These are phyloP conservation scores for Capniomyces stellatus DNA, from an alignment of 371 early-diverging fungal genomes.

Conservation along the genomic window DNA sequence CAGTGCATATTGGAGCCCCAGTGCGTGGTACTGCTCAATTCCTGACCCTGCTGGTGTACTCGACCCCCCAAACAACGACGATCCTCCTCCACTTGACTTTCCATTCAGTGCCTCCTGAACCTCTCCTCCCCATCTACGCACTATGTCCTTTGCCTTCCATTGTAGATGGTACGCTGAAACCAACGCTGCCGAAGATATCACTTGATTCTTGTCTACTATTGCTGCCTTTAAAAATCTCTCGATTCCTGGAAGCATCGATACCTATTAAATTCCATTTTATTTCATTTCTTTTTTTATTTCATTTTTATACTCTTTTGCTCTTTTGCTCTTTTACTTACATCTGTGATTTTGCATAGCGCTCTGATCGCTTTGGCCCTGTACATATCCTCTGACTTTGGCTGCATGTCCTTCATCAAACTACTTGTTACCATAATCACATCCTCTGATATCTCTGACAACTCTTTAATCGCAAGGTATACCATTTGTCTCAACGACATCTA, in stretches of 20 bases:
- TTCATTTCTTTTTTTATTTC: too few species aligned
- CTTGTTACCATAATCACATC: constrained; percentile 96
- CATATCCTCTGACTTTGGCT: constrained; percentile 70
- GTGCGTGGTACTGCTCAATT: constrained; percentile 90
- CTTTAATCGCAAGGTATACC: constrained; percentile 93
- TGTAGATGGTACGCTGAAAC: constrained; percentile 83
- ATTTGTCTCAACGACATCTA: constrained; percentile 80
- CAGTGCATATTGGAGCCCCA: constrained; percentile 84
- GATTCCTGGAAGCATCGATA: constrained; percentile 80
- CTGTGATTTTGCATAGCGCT: constrained; percentile 85
- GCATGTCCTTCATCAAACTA: constrained; percentile 91
- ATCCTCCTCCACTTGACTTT: constrained; percentile 37
- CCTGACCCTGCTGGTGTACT: constrained; percentile 30
- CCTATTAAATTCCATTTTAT: constrained; percentile 8
- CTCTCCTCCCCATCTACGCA: constrained; percentile 77
- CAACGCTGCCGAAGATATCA: constrained; percentile 80
- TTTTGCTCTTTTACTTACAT: constrained; percentile 62
- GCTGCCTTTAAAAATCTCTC: constrained; percentile 94
- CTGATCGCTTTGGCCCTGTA: constrained; percentile 92
- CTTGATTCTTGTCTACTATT: constrained; percentile 85
- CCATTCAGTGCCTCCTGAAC: constrained; percentile 70
- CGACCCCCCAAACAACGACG: constrained; percentile 23
- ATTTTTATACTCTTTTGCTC: too few species aligned
- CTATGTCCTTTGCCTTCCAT: constrained; percentile 58
- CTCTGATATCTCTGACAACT: constrained; percentile 77